These are phyloP conservation scores for Alternaria triticimaculans DNA, from an alignment of 2,329 filamentous ascomycete species.

Conservation along the genomic window DNA sequence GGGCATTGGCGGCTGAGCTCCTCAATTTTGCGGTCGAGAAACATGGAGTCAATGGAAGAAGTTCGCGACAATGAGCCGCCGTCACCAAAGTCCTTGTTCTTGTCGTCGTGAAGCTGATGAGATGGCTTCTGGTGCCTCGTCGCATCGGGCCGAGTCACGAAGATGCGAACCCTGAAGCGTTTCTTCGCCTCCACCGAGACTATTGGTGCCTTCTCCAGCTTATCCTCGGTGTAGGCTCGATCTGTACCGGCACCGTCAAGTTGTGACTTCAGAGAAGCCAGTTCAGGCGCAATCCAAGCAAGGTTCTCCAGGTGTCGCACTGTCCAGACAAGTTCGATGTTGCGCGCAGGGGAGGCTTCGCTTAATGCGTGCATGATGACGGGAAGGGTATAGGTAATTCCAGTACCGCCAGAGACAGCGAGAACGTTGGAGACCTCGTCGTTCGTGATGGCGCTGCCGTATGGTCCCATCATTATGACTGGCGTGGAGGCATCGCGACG, in stretches of 20 bases:
- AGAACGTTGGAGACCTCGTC: conserved; percentile 5
- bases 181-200: background rate
- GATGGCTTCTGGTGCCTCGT: background rate
- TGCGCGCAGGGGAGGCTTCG: background rate
- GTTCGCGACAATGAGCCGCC: background rate
- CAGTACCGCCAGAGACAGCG: conserved; percentile 7
- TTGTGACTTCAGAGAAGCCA: conserved; percentile 2
- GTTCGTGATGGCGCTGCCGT: conserved; percentile 1
- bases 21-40: background rate
- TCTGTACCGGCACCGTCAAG: background rate
- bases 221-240: background rate
- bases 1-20: background rate
- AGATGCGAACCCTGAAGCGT: conserved; percentile 7
- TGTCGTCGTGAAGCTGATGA: background rate
- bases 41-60: background rate
- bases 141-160: background rate
- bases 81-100: background rate
- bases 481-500: conserved; percentile 5
- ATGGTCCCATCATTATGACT: conserved; percentile 11
- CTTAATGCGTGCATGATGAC: conserved; percentile 5
- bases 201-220: conserved; percentile 1
- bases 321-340: conserved; percentile 10
- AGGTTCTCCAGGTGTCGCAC: conserved; percentile 7
- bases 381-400: conserved; percentile 7
- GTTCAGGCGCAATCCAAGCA: conserved; percentile 2